Evolutionary conservation across 2,329 filamentous ascomycete species (phyloP).

Genomic region (Sporothrix schenckii): DNA sequence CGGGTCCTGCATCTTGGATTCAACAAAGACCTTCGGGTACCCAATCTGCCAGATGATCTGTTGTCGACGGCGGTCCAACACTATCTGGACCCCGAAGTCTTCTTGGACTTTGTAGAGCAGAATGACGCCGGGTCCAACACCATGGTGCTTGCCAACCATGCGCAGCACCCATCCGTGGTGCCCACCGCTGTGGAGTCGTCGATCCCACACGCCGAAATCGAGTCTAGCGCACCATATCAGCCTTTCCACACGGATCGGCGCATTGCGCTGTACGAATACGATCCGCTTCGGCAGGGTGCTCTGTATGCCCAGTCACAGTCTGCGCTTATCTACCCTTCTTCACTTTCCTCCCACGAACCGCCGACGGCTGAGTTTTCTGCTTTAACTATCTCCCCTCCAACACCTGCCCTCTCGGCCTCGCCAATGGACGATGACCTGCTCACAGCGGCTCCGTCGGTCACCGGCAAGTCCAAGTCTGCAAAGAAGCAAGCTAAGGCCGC

Average conservation of each 20-base stretch:
- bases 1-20: constrained; percentile 59
- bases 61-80: constrained; percentile 61
- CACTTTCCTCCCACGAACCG: constrained; percentile 12
- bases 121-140: constrained; percentile 60
- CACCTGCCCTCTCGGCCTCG: constrained; percentile 41
- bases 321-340: background rate
- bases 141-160: constrained; percentile 52
- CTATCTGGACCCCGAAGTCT: constrained; percentile 60
- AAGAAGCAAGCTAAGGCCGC: constrained; percentile 29
- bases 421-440: constrained; percentile 12
- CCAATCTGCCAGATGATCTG: constrained; percentile 61
- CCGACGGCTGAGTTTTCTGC: constrained; percentile 21
- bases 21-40: constrained; percentile 69
- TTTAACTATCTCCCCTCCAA: constrained; percentile 37
- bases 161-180: constrained; percentile 43
- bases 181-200: constrained; percentile 61
- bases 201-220: constrained; percentile 81
- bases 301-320: background rate
- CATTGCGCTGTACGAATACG: constrained; percentile 74
- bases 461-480: constrained; percentile 9
- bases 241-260: constrained; percentile 92
- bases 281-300: constrained; percentile 31
- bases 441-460: background rate
- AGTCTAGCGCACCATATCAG: constrained; percentile 93
- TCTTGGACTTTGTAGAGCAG: constrained; percentile 56